Evolutionary conservation across 495 filamentous ascomycete species (phyloP), one percentile per base, ranked within the genome.

Genomic region (Thermothielavioides terrestris): DNA sequence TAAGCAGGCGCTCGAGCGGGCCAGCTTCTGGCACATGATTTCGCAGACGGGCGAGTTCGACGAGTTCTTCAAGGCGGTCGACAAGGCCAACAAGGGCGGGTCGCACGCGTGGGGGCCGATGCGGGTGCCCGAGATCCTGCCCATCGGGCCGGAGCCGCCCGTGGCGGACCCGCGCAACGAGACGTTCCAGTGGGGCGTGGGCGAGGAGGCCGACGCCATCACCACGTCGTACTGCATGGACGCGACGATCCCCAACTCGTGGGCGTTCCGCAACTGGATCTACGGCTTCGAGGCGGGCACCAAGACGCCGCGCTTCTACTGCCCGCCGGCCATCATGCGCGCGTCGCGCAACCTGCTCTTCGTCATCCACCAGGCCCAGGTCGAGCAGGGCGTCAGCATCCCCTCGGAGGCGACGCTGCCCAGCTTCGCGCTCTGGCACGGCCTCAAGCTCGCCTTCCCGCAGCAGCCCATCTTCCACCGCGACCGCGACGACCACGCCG

Each of bases 71-170:
- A 6, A 22, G 11, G 53, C 59, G 21, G 61, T 66, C 32, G 44
- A 66, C 57, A 31, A 37, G 31, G 46, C 49, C 23, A 54, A 58
- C 53, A 30, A 52, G 21, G 59, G 59, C 21, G 50, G 50, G 3
- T 52, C 61, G n/a, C 38, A 54, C 45, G 66, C 84, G 34, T 89
- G 85, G 85, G 84, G 82, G 4, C 73, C 83, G 5, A 63, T 73
- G 3, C 66, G 68, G 7, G 56, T 74, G 4, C 60, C 68, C 7
- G 71, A 71, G 17, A 76, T 86, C 46, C 65, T 64, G 27, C 73
- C 72, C 36, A 60, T 66, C 41, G 66, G 70, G 10, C 69, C 64
- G 38, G 62, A 59, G 15, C 78, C 78, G 1, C 75, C 77, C 1
- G 57, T 50, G 4, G 47, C 52, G 14, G 64, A 73, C 45, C 58